These are phyloP conservation scores for Areca catechu DNA, from an alignment of 176 grass and related monocot species.

Conservation along the genomic window DNA sequence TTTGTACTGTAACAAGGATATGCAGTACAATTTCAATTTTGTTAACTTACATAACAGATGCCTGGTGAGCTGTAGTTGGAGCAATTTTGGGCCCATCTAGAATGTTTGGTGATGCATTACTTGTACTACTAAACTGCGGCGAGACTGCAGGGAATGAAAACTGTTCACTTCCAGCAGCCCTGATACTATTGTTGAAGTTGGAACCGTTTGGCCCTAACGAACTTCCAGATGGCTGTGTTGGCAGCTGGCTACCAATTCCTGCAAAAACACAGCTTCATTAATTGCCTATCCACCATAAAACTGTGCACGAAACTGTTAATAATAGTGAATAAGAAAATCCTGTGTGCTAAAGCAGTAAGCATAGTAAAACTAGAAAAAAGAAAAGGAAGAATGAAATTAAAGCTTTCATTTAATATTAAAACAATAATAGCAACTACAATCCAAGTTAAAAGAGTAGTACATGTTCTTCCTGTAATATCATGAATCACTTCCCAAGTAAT, in stretches of 20 bases:
- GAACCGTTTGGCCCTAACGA: conserved; percentile 15
- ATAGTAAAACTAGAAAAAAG: no score
- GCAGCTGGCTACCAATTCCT: conserved; percentile 36
- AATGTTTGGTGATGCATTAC: conserved; percentile 34
- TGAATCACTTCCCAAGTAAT: no score
- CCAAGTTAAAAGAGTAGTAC: no score
- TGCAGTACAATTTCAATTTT: no score
- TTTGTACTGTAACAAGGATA: no score
- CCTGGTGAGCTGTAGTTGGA: conserved; percentile 16
- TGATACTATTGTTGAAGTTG: conserved; percentile 23
- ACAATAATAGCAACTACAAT: no score
- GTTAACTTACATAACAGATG: conserved; percentile 32
- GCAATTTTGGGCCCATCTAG: conserved; percentile 25
- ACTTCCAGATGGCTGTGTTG: conserved; percentile 28
- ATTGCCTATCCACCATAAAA: neutral
- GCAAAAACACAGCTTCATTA: conserved; percentile 12
- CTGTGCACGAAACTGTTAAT: neutral
- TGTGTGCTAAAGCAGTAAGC: neutral
- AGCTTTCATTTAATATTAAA: no score
- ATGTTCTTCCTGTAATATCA: no score
- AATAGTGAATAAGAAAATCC: neutral
- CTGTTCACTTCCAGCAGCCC: conserved; percentile 1
- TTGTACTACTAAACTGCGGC: conserved; percentile 21
- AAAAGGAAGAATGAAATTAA: no score
- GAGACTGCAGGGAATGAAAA: conserved; percentile 4